Conservation (phyloP, 1,139 yeast genomes). For the Pichia terricola region DNA sequence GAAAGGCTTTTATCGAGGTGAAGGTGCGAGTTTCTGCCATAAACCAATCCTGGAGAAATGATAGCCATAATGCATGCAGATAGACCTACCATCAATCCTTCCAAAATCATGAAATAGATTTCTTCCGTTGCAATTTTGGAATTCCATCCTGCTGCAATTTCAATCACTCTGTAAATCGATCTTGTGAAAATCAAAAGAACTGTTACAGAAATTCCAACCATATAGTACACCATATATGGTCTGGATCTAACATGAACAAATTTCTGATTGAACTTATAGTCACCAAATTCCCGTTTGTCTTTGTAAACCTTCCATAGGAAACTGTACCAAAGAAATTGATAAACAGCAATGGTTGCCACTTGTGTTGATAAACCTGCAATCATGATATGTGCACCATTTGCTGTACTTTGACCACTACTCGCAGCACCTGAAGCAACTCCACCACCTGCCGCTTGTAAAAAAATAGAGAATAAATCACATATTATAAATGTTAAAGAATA, state of each 20-base stretch:
- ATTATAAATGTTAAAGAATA: conserved; percentile 8
- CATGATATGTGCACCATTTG: conserved; percentile 33
- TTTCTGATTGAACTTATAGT: conserved; percentile 20
- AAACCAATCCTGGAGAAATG: conserved; percentile 54
- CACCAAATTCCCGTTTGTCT: conserved; percentile 17
- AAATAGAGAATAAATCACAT: conserved; percentile 33
- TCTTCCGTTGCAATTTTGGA: conserved; percentile 46
- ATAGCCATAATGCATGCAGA: conserved; percentile 35
- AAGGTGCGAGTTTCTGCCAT: conserved; percentile 29
- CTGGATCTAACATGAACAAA: conserved; percentile 19
- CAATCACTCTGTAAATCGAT: conserved; percentile 72
- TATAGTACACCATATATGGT: conserved; percentile 36
- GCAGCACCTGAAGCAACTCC: conserved; percentile 27
- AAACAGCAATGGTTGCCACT: conserved; percentile 61
- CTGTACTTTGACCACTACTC: background rate
- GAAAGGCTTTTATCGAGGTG: background rate
- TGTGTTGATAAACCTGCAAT: conserved; percentile 75
- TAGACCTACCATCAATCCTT: background rate
- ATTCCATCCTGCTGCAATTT: conserved; percentile 66
- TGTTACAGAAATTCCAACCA: conserved; percentile 41
- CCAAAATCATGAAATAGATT: background rate
- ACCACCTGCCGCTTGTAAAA: conserved; percentile 72
- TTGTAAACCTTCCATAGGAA: conserved; percentile 38
- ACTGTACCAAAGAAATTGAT: conserved; percentile 43
- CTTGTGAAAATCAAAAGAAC: conserved; percentile 55